Conservation (phyloP, 2,329 filamentous ascomycete genomes). For the Fusarium tupiense region DNA sequence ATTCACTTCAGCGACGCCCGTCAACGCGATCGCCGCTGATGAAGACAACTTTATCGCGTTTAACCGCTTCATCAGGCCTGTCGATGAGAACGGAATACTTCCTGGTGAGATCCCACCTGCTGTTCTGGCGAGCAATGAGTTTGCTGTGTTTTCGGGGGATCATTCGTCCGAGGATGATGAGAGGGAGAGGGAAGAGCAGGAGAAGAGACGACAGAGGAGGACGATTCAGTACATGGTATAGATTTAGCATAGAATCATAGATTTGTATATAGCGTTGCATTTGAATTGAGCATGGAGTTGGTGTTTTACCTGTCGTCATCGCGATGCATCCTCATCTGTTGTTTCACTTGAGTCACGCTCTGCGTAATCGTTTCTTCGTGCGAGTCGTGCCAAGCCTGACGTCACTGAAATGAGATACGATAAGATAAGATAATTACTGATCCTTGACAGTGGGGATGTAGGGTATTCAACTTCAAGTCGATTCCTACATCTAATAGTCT, state of each 20-base stretch:
- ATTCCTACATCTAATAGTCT: not conserved
- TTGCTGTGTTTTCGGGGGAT: slow-evolving; percentile 21
- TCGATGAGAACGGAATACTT: not conserved
- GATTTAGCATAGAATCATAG: not conserved
- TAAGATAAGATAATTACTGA: not conserved
- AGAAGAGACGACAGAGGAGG: slow-evolving; percentile 7
- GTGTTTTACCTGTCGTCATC: not conserved
- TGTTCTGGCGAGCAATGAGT: slow-evolving; percentile 2
- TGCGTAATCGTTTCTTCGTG: not conserved
- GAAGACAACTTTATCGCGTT: slow-evolving; percentile 55
- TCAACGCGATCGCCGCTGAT: slow-evolving; percentile 52
- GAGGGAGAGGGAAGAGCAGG: slow-evolving; percentile 2
- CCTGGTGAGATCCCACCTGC: slow-evolving; percentile 3
- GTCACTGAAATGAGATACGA: not conserved
- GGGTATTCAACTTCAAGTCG: not conserved
- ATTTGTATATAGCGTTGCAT: not conserved
- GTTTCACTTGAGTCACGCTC: not conserved
- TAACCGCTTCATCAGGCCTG: slow-evolving; percentile 59
- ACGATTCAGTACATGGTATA: slow-evolving; percentile 23
- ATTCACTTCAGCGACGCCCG: slow-evolving; percentile 45
- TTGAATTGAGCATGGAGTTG: not conserved
- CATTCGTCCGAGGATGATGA: slow-evolving; percentile 11
- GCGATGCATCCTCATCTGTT: not conserved
- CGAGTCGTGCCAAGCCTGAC: not conserved
- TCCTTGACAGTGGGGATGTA: not conserved